phyloP scores from a whole-genome alignment of 177 flowering plant genomes.

The Vitis hybrid region DNA sequence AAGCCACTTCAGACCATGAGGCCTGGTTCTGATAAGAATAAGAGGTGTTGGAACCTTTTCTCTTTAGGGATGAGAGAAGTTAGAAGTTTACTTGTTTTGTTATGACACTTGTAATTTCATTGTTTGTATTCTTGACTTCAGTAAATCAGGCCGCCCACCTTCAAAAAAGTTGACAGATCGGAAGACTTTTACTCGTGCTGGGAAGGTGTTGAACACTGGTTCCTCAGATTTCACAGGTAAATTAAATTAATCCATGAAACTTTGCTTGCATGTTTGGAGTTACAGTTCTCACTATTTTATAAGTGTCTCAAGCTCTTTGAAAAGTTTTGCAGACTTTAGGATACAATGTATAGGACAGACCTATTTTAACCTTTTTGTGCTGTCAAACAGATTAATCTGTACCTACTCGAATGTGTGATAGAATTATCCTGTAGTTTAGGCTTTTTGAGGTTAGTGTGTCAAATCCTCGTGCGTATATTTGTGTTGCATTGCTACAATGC shows the following conservation, averaged over 20 bases:
- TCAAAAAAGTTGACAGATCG: conserved; percentile 65
- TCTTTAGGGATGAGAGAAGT: not conserved
- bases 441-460: too few relatives aligned
- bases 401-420: too few relatives aligned
- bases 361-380: too few relatives aligned
- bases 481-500: too few relatives aligned
- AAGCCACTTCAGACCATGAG: conserved; percentile 35
- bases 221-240: conserved; percentile 66
- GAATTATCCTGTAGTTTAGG: too few relatives aligned
- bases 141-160: conserved; percentile 84
- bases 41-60: conserved; percentile 32
- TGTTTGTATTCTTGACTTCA: conserved; percentile 20
- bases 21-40: conserved; percentile 44
- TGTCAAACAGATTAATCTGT: too few relatives aligned
- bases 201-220: conserved; percentile 34
- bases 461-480: too few relatives aligned
- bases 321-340: too few relatives aligned
- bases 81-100: not conserved
- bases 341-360: too few relatives aligned
- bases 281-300: not conserved
- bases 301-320: too few relatives aligned
- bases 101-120: not conserved
- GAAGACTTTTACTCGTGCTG: conserved; percentile 58
- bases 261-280: not conserved
- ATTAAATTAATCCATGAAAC: not conserved